Evolutionary conservation across 2,329 filamentous ascomycete species (phyloP).

Genomic region (Pseudocercospora vitis): DNA sequence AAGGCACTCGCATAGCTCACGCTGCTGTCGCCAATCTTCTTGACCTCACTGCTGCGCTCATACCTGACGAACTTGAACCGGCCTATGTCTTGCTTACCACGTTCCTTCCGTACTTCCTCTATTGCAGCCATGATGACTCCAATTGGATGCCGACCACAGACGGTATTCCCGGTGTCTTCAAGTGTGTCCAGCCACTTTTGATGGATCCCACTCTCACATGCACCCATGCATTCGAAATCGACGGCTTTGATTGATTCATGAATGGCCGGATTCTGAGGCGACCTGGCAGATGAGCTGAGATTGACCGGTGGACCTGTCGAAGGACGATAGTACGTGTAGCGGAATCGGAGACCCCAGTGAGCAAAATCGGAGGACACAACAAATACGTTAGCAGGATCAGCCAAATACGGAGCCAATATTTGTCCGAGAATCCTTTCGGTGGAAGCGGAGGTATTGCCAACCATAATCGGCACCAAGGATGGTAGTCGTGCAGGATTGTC

Average conservation of each 20-base stretch:
- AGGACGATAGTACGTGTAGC: conserved; percentile 76
- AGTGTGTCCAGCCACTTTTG: conserved; percentile 68
- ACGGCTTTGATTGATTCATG: conserved; percentile 81
- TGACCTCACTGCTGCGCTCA: conserved; percentile 76
- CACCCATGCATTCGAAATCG: conserved; percentile 79
- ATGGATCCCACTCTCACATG: conserved; percentile 75
- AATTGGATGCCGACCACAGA: conserved; percentile 93
- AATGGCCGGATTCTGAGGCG: conserved; percentile 58
- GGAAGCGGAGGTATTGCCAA: conserved; percentile 68
- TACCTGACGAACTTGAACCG: conserved; percentile 80
- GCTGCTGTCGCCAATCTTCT: conserved; percentile 69
- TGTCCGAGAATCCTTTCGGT: conserved; percentile 69
- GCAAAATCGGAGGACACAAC: conserved; percentile 95
- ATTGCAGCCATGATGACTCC: conserved; percentile 87
- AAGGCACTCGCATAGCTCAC: conserved; percentile 96
- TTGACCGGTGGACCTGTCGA: conserved; percentile 43
- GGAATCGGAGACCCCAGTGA: conserved; percentile 86
- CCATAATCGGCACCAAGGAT: conserved; percentile 77
- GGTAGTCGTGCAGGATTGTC: conserved; percentile 59
- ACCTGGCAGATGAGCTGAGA: conserved; percentile 44
- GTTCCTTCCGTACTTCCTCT: conserved; percentile 57
- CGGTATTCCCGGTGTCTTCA: conserved; percentile 76
- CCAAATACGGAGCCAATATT: conserved; percentile 74
- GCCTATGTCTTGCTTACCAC: conserved; percentile 26
- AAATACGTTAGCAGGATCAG: conserved; percentile 74